A percentile compares a stretch with the other conserved stretches of the same genome.
Evolutionary conservation across 2,329 filamentous ascomycete species (phyloP).

Genomic region (Fusarium agapanthi): DNA sequence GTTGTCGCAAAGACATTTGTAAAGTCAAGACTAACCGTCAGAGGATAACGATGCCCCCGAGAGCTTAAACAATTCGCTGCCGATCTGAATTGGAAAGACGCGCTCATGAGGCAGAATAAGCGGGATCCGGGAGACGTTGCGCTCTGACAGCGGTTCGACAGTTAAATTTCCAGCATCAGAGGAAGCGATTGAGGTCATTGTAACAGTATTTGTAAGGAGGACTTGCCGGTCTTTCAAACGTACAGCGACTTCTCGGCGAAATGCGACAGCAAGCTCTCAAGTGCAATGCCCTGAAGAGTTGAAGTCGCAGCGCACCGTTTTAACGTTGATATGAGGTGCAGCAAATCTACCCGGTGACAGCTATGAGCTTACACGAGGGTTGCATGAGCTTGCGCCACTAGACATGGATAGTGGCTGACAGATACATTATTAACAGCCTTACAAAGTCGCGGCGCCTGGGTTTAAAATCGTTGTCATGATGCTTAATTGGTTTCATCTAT

Average conservation of each 20-base stretch:
- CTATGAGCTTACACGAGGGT: slow-evolving; percentile 13
- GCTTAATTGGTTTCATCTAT: slow-evolving; percentile 3
- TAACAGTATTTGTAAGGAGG: neutral
- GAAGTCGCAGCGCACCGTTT: neutral
- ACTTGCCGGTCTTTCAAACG: neutral
- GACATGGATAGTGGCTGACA: slow-evolving; percentile 16
- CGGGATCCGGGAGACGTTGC: slow-evolving; percentile 59
- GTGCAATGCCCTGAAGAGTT: slow-evolving; percentile 26
- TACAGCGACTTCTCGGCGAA: neutral
- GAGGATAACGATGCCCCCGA: slow-evolving; percentile 78
- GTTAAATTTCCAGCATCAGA: slow-evolving; percentile 38
- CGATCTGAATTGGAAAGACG: slow-evolving; percentile 79
- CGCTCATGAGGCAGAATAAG: slow-evolving; percentile 73
- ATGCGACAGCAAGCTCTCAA: slow-evolving; percentile 12
- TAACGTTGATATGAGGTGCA: slow-evolving; percentile 2
- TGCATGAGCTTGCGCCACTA: slow-evolving; percentile 34
- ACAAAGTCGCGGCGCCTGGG: neutral
- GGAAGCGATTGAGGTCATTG: slow-evolving; percentile 40
- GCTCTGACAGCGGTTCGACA: slow-evolving; percentile 42
- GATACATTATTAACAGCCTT: slow-evolving; percentile 12
- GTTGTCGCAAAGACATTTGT: slow-evolving; percentile 7
- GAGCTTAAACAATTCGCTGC: slow-evolving; percentile 75
- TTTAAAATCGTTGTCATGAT: neutral
- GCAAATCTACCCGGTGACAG: slow-evolving; percentile 9
- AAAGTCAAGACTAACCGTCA: slow-evolving; percentile 63